These are phyloP conservation scores for Salix koriyanagi DNA, from an alignment of 345 rosid species.

Conservation along the genomic window DNA sequence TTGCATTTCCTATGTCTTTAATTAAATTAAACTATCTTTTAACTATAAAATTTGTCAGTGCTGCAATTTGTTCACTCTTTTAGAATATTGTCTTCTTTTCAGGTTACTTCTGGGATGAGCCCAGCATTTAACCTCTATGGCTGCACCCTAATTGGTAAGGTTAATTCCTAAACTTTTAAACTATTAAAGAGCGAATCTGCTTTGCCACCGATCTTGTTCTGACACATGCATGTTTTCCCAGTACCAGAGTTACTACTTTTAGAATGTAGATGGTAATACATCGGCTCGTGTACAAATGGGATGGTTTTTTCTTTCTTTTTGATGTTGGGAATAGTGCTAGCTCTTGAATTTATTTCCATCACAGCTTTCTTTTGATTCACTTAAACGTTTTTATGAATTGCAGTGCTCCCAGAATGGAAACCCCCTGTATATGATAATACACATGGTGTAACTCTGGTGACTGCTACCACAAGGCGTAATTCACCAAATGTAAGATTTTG, in stretches of 20 bases:
- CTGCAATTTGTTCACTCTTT: constrained; percentile 1
- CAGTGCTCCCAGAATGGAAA: constrained; percentile 95
- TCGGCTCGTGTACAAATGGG: not conserved
- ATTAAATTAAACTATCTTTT: not conserved
- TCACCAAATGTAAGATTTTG: constrained; percentile 65
- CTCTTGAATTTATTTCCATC: not conserved
- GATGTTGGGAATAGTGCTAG: not conserved
- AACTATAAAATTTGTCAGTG: not conserved
- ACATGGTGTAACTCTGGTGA: constrained; percentile 67
- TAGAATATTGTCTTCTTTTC: constrained; percentile 6
- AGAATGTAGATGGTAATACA: not conserved
- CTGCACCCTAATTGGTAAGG: constrained; percentile 78
- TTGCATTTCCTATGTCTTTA: not conserved
- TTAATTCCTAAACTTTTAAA: constrained; percentile 14
- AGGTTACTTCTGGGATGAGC: constrained; percentile 97
- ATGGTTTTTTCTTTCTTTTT: not conserved
- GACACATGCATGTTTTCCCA: constrained; percentile 3
- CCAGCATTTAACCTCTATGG: constrained; percentile 85
- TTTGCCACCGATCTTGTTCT: not conserved
- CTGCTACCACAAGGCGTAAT: constrained; percentile 94
- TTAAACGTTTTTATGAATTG: constrained; percentile 20
- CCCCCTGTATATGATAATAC: constrained; percentile 91
- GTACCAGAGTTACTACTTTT: not conserved
- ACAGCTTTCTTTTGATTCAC: constrained; percentile 4
- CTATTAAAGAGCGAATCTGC: not conserved